phyloP scores from a whole-genome alignment of 768 basidiomycete genomes.

The Boletus sp. region DNA sequence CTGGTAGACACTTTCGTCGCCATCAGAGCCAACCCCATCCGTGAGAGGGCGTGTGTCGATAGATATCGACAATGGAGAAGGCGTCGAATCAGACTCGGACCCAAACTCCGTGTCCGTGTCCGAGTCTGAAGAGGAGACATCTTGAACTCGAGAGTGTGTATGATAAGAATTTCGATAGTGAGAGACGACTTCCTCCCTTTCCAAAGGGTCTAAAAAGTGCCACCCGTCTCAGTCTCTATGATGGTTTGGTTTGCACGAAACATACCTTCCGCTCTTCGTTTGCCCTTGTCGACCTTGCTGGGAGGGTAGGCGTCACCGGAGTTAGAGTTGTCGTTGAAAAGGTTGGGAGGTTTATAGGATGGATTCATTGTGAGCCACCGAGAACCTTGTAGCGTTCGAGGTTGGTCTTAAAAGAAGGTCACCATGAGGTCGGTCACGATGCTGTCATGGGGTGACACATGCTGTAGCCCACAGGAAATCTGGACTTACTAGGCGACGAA shows the following conservation, averaged over 20 bases:
- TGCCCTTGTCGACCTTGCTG: constrained; percentile 18
- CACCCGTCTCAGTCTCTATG: not conserved
- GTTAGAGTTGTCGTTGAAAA: constrained; percentile 1
- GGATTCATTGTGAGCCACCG: constrained; percentile 10
- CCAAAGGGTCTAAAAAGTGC: constrained; percentile 11
- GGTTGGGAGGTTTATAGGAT: constrained; percentile 8
- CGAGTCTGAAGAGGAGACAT: constrained; percentile 1
- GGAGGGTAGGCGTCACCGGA: not conserved
- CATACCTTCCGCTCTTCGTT: constrained; percentile 19
- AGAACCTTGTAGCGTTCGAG: not conserved
- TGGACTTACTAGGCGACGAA: constrained; percentile 11
- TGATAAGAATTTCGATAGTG: not conserved
- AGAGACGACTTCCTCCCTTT: not conserved
- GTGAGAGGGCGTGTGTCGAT: not conserved
- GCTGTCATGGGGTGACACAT: not conserved
- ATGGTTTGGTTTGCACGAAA: not conserved
- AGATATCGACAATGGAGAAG: not conserved
- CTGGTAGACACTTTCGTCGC: constrained; percentile 14
- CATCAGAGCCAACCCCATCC: constrained; percentile 2
- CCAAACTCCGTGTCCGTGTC: constrained; percentile 1
- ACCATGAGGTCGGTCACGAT: constrained; percentile 9
- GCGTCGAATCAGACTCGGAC: constrained; percentile 2
- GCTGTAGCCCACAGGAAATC: constrained; percentile 2
- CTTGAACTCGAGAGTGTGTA: not conserved
- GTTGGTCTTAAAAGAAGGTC: constrained; percentile 8